Base-by-base conservation (phyloP, 106 monocot genomes). In the Hemerocallis citrina region DNA sequence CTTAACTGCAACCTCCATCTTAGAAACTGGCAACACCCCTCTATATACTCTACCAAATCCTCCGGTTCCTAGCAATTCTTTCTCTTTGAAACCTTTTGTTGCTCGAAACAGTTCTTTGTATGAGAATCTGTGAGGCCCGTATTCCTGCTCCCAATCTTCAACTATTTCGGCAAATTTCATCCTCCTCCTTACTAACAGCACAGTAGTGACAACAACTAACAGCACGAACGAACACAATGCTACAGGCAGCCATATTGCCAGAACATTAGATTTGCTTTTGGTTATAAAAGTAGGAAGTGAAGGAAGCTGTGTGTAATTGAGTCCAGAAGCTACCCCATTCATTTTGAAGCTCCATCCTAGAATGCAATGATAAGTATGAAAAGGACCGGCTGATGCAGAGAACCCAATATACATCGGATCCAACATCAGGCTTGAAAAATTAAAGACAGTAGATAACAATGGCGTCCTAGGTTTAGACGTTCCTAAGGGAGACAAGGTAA, bases 341-440 rank as follows among this genome's bases (percentile, higher is more conserved):
- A 75, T 56, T 12, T 48, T 64, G 36, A 81, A 81, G 37, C 76
- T 81, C 81, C 76, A 81, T 8, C 76, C 81, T 1, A 81, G 62
- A 38, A 81, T 38, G 25, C 64, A 81, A 20, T 81, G 76, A 9
- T 14, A 24, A 14, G 57, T 52, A 9, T 3, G 16, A 5, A 65
- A 3, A n/a, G 68, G 2, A 4, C 76, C 76, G 6, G 56, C 57
- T 0, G 81, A 25, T 14, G 81, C 51, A 46, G 81, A 63, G 49
- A 76, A 81, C 12, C 81, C 76, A 0, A 76, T 51, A 36, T 64
- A 65, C 81, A 68, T 72, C 11, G 66, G 27, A 12, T 75, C 80
- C 0, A 56, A 13, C 9, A 81, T 34, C 38, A 81, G 17, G 13
- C 19, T 23, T 0, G 76, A 68, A 19, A 76, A 72, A 54, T 81